A percentile compares a stretch with the other conserved stretches of the same genome.
Conservation (phyloP, 257 asterid genomes). For the Marsdenia floribunda region DNA sequence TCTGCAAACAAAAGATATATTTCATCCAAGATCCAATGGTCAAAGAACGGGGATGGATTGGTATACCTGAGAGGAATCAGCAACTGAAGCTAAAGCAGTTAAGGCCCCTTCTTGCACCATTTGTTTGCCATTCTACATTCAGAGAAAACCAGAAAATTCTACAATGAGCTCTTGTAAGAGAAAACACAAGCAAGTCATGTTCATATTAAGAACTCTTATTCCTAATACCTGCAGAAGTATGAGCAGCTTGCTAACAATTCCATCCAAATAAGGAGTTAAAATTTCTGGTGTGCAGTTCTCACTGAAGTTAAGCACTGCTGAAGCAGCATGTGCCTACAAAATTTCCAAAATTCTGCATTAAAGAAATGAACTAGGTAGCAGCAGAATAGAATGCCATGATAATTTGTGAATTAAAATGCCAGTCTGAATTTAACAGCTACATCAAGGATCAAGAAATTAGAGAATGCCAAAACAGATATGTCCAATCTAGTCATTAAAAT, state of each 20-base stretch:
- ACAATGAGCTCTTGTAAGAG: neutral
- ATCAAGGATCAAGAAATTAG: neutral
- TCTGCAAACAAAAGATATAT: conserved; percentile 6
- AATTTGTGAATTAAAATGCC: neutral
- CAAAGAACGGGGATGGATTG: neutral
- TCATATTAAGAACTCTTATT: conserved; percentile 2
- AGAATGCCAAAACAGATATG: neutral
- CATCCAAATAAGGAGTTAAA: conserved; percentile 79
- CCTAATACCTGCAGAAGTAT: conserved; percentile 68
- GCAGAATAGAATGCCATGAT: neutral
- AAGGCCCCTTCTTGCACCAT: conserved; percentile 99
- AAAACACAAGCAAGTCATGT: neutral
- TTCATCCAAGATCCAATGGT: conserved; percentile 6
- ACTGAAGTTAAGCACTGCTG: conserved; percentile 90
- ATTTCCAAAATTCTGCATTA: conserved; percentile 4
- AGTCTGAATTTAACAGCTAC: neutral
- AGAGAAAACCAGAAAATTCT: neutral
- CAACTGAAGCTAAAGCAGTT: conserved; percentile 91
- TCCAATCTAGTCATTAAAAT: neutral
- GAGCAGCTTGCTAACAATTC: conserved; percentile 74
- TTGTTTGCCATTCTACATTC: conserved; percentile 82
- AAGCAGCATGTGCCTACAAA: conserved; percentile 93
- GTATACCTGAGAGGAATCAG: conserved; percentile 92
- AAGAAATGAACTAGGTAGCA: conserved; percentile 9
- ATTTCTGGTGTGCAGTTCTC: conserved; percentile 91